These are phyloP conservation scores for Nicotiana tabacum DNA, from an alignment of 257 asterid genomes.

Conservation along the genomic window DNA sequence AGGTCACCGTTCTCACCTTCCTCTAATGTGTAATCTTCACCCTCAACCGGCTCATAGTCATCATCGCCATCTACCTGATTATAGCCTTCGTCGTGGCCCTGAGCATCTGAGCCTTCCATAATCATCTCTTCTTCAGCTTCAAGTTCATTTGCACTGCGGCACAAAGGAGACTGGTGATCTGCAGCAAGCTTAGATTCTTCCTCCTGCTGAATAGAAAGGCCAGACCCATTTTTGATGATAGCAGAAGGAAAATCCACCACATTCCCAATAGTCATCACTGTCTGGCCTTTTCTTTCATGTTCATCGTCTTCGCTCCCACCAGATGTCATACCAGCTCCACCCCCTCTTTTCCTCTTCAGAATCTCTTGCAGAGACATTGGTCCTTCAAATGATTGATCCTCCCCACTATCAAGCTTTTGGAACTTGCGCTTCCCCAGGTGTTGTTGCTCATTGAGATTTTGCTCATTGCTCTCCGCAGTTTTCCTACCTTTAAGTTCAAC, in stretches of 20 bases:
- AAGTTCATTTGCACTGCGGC: conserved; percentile 7
- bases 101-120: conserved; percentile 32
- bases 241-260: background rate
- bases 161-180: conserved; percentile 20
- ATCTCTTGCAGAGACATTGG: conserved; percentile 85
- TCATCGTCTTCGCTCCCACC: conserved; percentile 12
- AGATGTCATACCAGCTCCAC: background rate
- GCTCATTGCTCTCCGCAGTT: conserved; percentile 34
- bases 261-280: background rate
- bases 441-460: conserved; percentile 31
- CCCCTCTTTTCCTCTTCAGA: conserved; percentile 69
- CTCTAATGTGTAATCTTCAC: conserved; percentile 46
- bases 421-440: conserved; percentile 22
- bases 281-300: background rate
- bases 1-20: conserved; percentile 54
- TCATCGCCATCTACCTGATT: conserved; percentile 48
- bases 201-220: conserved; percentile 8
- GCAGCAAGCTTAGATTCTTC: conserved; percentile 10
- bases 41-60: conserved; percentile 58
- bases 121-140: conserved; percentile 47
- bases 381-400: conserved; percentile 63
- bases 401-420: conserved; percentile 6
- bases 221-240: conserved; percentile 12
- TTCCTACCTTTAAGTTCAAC: conserved; percentile 63
- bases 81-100: conserved; percentile 41